Evolutionary conservation across 495 filamentous ascomycete genomes (phyloP).

Genomic region (Amorphotheca resinae): DNA sequence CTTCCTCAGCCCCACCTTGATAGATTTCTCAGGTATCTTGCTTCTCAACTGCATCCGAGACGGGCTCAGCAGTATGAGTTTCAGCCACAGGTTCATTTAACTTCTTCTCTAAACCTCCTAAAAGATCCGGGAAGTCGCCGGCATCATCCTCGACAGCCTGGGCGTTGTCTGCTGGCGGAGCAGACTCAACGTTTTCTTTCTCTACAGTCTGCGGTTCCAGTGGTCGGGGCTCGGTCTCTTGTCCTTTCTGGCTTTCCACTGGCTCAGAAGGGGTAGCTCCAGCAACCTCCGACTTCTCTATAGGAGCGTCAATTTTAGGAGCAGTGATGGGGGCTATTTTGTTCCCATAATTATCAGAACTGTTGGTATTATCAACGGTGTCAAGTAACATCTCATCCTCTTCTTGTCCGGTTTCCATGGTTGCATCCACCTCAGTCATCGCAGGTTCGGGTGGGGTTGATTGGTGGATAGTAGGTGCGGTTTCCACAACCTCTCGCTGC

Average conservation of each 20-base stretch:
- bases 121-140: slow-evolving; percentile 14
- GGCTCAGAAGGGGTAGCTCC: not conserved
- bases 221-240: not conserved
- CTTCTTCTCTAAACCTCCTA: slow-evolving; percentile 16
- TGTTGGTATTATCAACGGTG: slow-evolving; percentile 9
- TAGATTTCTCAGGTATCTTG: too few species aligned
- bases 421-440: not conserved
- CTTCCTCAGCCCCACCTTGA: too few species aligned
- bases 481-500: slow-evolving; percentile 5
- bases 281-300: not conserved
- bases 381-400: slow-evolving; percentile 19
- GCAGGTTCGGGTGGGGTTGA: slow-evolving; percentile 14
- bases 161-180: not conserved
- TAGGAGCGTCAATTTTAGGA: not conserved
- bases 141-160: not conserved
- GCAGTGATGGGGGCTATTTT: too few species aligned
- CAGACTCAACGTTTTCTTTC: not conserved
- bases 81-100: not conserved
- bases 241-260: not conserved
- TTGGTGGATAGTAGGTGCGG: slow-evolving; percentile 6
- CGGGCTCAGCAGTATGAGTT: too few species aligned
- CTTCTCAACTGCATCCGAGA: too few species aligned
- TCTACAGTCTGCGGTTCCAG: not conserved
- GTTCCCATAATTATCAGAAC: not conserved
- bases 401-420: slow-evolving; percentile 6